Evolutionary conservation across 495 filamentous ascomycete genomes (phyloP).

Genomic region (Penicillium alfredii): DNA sequence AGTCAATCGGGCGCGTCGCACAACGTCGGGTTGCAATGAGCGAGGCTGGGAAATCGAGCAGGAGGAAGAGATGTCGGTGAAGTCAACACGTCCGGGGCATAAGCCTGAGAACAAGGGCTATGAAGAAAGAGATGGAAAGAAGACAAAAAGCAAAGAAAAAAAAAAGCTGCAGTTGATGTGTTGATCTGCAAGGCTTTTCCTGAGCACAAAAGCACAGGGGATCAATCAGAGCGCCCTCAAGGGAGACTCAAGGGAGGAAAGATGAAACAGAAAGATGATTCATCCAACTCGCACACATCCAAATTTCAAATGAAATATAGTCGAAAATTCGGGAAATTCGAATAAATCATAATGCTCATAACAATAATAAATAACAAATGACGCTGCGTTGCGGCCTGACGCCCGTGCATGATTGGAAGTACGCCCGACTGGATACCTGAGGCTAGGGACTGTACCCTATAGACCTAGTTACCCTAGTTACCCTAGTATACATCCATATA

Average conservation of each 20-base stretch:
- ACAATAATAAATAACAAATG: too few relatives aligned
- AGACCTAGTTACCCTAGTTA: too few relatives aligned
- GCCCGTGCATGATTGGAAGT: slow-evolving; percentile 27
- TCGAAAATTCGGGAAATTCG: too few relatives aligned
- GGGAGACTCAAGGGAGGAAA: slow-evolving; percentile 1
- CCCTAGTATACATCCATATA: too few relatives aligned
- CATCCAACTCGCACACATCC: slow-evolving; percentile 25
- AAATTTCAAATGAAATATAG: slow-evolving; percentile 15
- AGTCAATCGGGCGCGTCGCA: too few relatives aligned
- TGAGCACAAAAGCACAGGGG: slow-evolving; percentile 26
- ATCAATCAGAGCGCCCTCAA: slow-evolving; percentile 14
- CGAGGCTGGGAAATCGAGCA: slow-evolving; percentile 30
- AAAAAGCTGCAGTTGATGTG: slow-evolving; percentile 12
- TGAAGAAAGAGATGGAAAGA: slow-evolving; percentile 1
- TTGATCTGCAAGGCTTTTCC: slow-evolving; percentile 26
- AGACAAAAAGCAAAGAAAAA: slow-evolving; percentile 9
- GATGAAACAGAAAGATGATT: slow-evolving; percentile 14
- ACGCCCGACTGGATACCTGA: too few relatives aligned
- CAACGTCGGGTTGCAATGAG: slow-evolving; percentile 29
- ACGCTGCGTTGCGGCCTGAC: slow-evolving; percentile 30
- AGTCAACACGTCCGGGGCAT: slow-evolving; percentile 11
- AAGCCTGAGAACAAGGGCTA: slow-evolving; percentile 1
- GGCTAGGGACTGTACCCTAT: too few relatives aligned
- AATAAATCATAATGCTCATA: too few relatives aligned
- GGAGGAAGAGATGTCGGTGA: slow-evolving; percentile 16